These are phyloP conservation scores for Chrysoporthe cubensis DNA, from an alignment of 2,329 filamentous ascomycete species.

Conservation along the genomic window DNA sequence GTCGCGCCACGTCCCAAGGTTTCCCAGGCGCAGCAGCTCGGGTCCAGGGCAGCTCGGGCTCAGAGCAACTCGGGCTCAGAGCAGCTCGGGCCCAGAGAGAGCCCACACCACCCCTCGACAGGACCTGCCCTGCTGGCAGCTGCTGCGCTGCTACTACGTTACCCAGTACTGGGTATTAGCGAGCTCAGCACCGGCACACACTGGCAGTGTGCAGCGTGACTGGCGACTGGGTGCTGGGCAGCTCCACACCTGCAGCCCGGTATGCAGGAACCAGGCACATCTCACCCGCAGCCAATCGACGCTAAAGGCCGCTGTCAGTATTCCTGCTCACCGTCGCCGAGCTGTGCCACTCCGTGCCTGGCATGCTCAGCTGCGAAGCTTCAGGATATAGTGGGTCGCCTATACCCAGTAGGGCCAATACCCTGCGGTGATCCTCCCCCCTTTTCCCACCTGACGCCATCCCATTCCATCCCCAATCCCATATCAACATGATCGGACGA, in stretches of 20 bases:
- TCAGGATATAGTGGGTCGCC: too few species aligned
- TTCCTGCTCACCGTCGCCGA: background rate
- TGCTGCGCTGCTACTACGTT: too few species aligned
- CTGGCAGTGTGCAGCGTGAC: too few species aligned
- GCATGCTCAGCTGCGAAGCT: background rate
- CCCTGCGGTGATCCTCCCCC: background rate
- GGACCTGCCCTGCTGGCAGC: too few species aligned
- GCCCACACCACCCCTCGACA: too few species aligned
- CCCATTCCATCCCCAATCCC: background rate
- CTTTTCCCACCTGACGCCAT: background rate
- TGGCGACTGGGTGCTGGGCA: too few species aligned
- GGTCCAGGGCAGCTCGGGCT: too few species aligned
- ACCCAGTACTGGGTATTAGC: too few species aligned
- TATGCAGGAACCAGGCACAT: conserved; percentile 27
- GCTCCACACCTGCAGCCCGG: conserved; percentile 1
- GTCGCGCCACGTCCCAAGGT: conserved; percentile 1
- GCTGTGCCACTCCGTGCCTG: background rate
- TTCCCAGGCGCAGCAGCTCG: background rate
- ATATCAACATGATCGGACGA: background rate
- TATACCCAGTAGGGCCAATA: too few species aligned
- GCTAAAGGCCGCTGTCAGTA: background rate
- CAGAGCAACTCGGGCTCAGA: too few species aligned
- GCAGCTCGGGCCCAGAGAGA: too few species aligned
- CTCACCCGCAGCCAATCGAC: conserved; percentile 16
- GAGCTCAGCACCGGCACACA: too few species aligned